These are phyloP conservation scores for Fallopia convolvulus DNA, from an alignment of 148 eudicot genomes.

Conservation along the genomic window DNA sequence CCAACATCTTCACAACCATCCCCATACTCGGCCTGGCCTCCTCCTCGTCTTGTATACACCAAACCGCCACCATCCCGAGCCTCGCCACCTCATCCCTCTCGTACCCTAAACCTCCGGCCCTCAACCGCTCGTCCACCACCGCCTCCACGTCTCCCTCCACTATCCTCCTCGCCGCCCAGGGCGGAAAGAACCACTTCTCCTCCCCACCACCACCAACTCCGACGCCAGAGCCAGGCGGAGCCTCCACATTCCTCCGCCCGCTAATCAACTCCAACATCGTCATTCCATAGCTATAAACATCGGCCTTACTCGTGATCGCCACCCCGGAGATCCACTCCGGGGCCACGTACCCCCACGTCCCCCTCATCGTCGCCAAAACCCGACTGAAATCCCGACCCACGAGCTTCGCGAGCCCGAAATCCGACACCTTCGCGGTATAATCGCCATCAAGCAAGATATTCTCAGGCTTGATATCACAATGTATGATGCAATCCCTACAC, in stretches of 20 bases:
- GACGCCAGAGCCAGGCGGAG: slow-evolving; percentile 34
- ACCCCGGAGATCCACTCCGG: slow-evolving; percentile 89
- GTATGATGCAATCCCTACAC: slow-evolving; percentile 70
- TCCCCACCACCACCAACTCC: slow-evolving; percentile 16
- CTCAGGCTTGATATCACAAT: slow-evolving; percentile 82
- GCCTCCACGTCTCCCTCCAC: slow-evolving; percentile 37
- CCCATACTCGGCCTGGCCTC: slow-evolving; percentile 65
- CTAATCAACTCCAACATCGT: slow-evolving; percentile 65
- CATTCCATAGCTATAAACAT: slow-evolving; percentile 91
- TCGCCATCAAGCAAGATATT: slow-evolving; percentile 59
- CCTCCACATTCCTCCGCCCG: slow-evolving; percentile 66
- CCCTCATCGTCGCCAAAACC: slow-evolving; percentile 74
- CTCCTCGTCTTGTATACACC: slow-evolving; percentile 89
- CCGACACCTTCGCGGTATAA: slow-evolving; percentile 58
- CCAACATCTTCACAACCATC: slow-evolving; percentile 77
- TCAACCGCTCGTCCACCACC: slow-evolving; percentile 55
- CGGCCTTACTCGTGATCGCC: slow-evolving; percentile 68
- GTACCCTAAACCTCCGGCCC: slow-evolving; percentile 16
- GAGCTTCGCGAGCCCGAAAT: slow-evolving; percentile 77
- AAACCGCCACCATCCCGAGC: slow-evolving; percentile 54
- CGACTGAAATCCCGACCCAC: slow-evolving; percentile 72
- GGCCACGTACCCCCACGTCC: slow-evolving; percentile 83
- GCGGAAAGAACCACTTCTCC: slow-evolving; percentile 73
- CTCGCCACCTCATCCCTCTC: slow-evolving; percentile 41
- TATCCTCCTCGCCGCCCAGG: slow-evolving; percentile 61